These are phyloP conservation scores for Cladosporium sp. DNA, from an alignment of 2,329 filamentous ascomycete genomes.

Conservation along the genomic window DNA sequence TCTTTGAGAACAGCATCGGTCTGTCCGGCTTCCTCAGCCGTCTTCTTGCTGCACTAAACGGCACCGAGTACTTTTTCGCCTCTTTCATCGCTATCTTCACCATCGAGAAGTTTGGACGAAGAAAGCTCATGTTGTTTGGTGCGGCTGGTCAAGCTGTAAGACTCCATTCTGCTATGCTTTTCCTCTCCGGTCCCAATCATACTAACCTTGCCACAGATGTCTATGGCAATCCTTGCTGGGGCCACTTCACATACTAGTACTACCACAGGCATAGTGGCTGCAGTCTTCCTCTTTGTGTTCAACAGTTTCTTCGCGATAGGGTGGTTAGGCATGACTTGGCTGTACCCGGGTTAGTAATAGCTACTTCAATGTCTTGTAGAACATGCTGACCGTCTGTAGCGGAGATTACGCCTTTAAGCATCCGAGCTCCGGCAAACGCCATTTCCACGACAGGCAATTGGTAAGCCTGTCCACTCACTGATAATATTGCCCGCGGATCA, in stretches of 20 bases:
- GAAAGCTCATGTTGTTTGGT: constrained; percentile 71
- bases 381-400: constrained; percentile 26
- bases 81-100: constrained; percentile 53
- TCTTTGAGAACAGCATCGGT: constrained; percentile 54
- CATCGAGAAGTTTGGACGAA: constrained; percentile 54
- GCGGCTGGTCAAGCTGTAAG: constrained; percentile 48
- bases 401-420: constrained; percentile 38
- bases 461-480: neutral
- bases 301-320: constrained; percentile 41
- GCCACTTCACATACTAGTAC: constrained; percentile 26
- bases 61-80: constrained; percentile 54
- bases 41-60: constrained; percentile 55
- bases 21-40: constrained; percentile 50
- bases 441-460: constrained; percentile 56
- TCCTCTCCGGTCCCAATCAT: neutral
- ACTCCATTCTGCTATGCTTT: no score
- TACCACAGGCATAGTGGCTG: constrained; percentile 38
- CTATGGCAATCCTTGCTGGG: constrained; percentile 35
- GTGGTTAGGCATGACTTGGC: constrained; percentile 28
- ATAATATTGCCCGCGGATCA: no score
- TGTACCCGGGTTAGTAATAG: neutral
- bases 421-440: constrained; percentile 38
- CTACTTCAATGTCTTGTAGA: neutral
- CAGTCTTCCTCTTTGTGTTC: constrained; percentile 41
- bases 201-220: constrained; percentile 21